Evolutionary conservation across 176 grass and related monocot species (phyloP).

Genomic region (Triticum monococcum): DNA sequence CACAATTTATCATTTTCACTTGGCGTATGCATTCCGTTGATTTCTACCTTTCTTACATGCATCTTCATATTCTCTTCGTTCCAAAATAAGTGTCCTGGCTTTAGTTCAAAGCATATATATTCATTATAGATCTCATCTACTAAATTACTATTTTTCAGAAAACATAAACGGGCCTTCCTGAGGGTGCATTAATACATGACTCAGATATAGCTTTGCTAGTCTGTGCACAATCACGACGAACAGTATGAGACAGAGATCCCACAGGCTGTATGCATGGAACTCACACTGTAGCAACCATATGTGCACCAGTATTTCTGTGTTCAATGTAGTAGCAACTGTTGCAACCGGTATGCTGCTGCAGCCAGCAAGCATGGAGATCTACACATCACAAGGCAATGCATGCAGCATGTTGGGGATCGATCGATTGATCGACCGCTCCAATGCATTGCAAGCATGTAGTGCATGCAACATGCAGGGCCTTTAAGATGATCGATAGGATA

Average conservation of each 20-base stretch:
- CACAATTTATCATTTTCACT: neutral
- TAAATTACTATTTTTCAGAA: neutral
- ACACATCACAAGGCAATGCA: neutral
- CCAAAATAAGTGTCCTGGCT: no score
- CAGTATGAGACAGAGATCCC: constrained; percentile 17
- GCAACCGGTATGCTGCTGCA: neutral
- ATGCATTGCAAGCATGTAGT: constrained; percentile 26
- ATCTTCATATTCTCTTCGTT: neutral
- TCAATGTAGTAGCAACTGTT: constrained; percentile 35
- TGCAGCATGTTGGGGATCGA: constrained; percentile 19
- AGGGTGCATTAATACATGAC: neutral
- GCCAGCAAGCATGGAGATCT: constrained; percentile 28
- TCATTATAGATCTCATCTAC: neutral
- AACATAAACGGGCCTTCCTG: neutral
- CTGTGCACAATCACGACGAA: constrained; percentile 37
- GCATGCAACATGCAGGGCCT: neutral
- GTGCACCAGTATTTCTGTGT: constrained; percentile 35
- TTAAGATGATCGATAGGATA: constrained; percentile 14
- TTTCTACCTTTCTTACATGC: neutral
- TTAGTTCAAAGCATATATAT: neutral
- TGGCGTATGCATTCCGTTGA: neutral
- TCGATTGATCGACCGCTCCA: constrained; percentile 17
- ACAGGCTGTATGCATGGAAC: constrained; percentile 31
- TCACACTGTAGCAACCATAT: constrained; percentile 32
- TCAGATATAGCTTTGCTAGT: neutral